Evolutionary conservation across 768 basidiomycete species (phyloP), one percentile per base, ranked within the genome.

Genomic region (Coprinopsis sp.): DNA sequence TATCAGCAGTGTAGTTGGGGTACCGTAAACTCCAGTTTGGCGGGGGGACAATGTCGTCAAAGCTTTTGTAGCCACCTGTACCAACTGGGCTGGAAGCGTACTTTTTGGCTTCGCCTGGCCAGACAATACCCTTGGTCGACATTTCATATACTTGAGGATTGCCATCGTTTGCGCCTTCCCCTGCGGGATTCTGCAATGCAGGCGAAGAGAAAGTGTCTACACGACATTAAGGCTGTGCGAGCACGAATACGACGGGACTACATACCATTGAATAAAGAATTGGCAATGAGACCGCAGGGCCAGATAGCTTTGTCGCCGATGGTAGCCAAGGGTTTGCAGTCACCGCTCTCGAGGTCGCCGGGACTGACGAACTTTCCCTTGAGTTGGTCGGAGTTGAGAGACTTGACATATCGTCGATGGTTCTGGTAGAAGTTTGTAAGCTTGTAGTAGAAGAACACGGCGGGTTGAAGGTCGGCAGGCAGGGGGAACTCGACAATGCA

Each of bases 401-500:
- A 93, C 72, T 93, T 87, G 46, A 98, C 96, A 60, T 98, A 99
- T 60, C 96, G 81, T 27, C 96, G 84, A 63, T 99, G 96, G 65
- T 99, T 99, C 75, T 99, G 95, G 70, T 81, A 98, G 70, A 94
- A 95, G 70, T 93, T 93, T 38, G 89, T 91, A 62, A 91, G 77
- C 68, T 91, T 92, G 79, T 98, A 99, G 72, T 99, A 99, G 54
- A 97, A 73, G 58, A 99, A 81, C 11, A 98, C 87, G 21, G 84
- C 73, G 13, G 77, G 67, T 8, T 75, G 65, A 25, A 99, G 71
- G 60, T 89, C 79, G 44, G 81, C 81, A 6, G 92, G 91, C 29
- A 97, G 65, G 38, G 85, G 74, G 61, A 98, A 98, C 51, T 84
- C 72, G 57, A 99, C 74, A 52, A 82, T 61, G 64, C 96, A 99